These are phyloP conservation scores for Allium cepa DNA, from an alignment of 106 monocot species.

Conservation along the genomic window DNA sequence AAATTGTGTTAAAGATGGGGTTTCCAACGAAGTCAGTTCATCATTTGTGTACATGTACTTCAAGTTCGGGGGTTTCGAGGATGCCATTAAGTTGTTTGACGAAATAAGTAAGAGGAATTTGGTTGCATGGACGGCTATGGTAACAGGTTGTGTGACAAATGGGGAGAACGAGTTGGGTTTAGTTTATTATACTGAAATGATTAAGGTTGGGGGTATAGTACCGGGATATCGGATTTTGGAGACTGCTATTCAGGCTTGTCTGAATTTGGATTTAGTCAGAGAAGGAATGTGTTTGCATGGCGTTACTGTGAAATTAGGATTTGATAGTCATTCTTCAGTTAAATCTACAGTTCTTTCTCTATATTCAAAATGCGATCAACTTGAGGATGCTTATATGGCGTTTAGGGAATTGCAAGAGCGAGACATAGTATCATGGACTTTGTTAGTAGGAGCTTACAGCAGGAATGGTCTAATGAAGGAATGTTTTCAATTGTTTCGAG, in stretches of 20 bases:
- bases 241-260: conserved; percentile 48
- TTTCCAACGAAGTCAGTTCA: conserved; percentile 29
- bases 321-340: conserved; percentile 12
- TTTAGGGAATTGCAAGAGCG: conserved; percentile 45
- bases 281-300: conserved; percentile 56
- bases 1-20: conserved; percentile 23
- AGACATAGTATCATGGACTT: conserved; percentile 74
- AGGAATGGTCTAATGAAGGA: conserved; percentile 31
- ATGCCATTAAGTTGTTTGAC: conserved; percentile 55
- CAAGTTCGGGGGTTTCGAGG: conserved; percentile 29
- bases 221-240: conserved; percentile 50
- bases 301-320: conserved; percentile 35
- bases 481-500: conserved; percentile 23
- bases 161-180: conserved; percentile 38
- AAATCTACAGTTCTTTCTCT: conserved; percentile 46
- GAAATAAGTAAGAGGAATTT: conserved; percentile 66
- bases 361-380: conserved; percentile 53
- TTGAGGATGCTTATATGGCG: conserved; percentile 28
- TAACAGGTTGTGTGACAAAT: conserved; percentile 57
- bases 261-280: conserved; percentile 15
- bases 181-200: conserved; percentile 35
- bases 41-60: conserved; percentile 67
- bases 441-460: conserved; percentile 28
- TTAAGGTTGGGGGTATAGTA: conserved; percentile 12
- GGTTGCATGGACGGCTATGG: conserved; percentile 63